A percentile compares a stretch with the other conserved stretches of the same genome.
Conservation (phyloP, 1,284 basidiomycete species). For the Fomitopsis schrenkii region DNA sequence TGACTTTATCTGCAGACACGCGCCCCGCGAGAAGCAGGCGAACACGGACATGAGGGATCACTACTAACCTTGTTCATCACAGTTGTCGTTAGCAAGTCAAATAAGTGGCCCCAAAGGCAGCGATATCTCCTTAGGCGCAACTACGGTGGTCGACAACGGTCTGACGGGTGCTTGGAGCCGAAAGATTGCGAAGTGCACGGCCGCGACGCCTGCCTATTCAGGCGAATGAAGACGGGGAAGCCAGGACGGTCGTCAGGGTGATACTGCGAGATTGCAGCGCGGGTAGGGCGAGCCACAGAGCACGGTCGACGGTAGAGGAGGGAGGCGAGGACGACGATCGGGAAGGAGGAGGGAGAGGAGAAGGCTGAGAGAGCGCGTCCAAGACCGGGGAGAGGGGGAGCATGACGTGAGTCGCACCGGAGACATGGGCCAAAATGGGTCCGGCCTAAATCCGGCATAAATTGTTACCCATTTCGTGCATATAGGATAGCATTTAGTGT, state of each 20-base stretch:
- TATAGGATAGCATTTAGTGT: too few relatives aligned
- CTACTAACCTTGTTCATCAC: slow-evolving; percentile 7
- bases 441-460: too few relatives aligned
- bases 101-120: slow-evolving; percentile 1
- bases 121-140: background rate
- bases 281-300: background rate
- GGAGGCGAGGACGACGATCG: background rate
- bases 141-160: background rate
- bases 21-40: slow-evolving; percentile 4
- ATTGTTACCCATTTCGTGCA: too few relatives aligned
- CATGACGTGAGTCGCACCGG: background rate
- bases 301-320: background rate
- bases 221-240: background rate
- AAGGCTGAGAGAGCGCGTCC: slow-evolving; percentile 1
- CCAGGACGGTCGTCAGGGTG: slow-evolving; percentile 1
- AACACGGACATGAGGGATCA: slow-evolving; percentile 5
- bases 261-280: background rate
- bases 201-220: background rate
- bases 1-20: slow-evolving; percentile 13
- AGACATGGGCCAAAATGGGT: too few relatives aligned
- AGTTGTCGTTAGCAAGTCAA: background rate
- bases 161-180: background rate
- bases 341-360: background rate
- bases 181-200: background rate
- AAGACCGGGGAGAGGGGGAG: background rate